A percentile compares a stretch with the other conserved stretches of the same genome.
Evolutionary conservation across 495 filamentous ascomycete genomes (phyloP).

Genomic region (Bathelium albidoporum): DNA sequence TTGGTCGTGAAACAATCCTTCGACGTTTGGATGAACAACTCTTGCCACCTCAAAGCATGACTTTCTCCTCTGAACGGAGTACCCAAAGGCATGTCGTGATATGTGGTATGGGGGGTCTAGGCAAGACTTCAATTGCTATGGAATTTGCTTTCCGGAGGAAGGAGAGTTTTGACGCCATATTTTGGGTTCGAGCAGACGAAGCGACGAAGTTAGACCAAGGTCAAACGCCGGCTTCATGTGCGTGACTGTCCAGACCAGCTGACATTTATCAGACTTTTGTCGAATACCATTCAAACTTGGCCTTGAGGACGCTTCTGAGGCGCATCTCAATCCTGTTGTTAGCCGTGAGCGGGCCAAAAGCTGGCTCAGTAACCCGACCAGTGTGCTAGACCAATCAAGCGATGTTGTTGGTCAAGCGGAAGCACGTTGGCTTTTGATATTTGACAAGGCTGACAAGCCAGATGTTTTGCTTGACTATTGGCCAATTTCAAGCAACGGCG

Average conservation of each 20-base stretch:
- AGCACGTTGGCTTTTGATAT: background rate
- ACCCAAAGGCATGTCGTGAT: background rate
- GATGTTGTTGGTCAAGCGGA: slow-evolving; percentile 6
- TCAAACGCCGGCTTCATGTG: no score
- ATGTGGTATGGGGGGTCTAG: background rate
- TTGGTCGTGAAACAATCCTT: background rate
- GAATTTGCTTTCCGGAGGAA: background rate
- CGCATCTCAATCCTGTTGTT: slow-evolving; percentile 2
- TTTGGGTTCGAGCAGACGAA: background rate
- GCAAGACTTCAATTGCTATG: background rate
- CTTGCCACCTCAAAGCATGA: background rate
- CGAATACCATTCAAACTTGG: slow-evolving; percentile 1
- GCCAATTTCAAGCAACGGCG: background rate
- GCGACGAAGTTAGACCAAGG: background rate
- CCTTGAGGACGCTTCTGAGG: background rate
- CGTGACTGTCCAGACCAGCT: no score
- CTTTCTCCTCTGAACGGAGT: background rate
- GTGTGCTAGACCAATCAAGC: background rate
- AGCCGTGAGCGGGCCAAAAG: slow-evolving; percentile 7
- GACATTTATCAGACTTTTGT: slow-evolving; percentile 2
- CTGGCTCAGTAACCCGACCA: slow-evolving; percentile 7
- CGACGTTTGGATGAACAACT: background rate
- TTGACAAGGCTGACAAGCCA: background rate
- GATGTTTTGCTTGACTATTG: background rate
- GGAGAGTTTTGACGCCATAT: background rate